Base-by-base conservation (phyloP, 2,329 filamentous ascomycete species). In the Monilinia fructigena region DNA sequence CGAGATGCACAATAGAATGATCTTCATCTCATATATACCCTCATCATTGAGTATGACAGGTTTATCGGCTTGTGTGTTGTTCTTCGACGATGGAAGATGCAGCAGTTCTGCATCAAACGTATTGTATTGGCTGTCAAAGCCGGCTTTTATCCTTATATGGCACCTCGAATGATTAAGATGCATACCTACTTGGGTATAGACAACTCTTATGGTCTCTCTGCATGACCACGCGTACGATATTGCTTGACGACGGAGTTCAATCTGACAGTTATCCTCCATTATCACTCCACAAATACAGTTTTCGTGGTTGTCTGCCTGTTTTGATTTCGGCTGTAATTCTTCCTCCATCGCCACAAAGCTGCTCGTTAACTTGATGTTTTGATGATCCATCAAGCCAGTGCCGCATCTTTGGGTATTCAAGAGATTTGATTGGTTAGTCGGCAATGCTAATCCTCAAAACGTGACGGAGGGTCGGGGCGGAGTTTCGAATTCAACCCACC, bases 271-370 rank as follows among this genome's bases (percentile, higher is more conserved):
- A 23, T 23, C 4, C 31, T 50, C 20, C 38, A n/a, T 4, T 20
- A n/a, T 58, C 40, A 58, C 23, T 56, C 35, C 54, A 56, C n/a
- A n/a, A 40, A 40, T 55, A n/a, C 20, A 40, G 35, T 23, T 55
- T 16, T 55, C 35, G 12, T 56, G 20, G 1, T 40, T 38, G 20
- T 11, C 11, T 8, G 20, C 20, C 11, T 8, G 20, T 23, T 55
- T 40, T 12, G 5, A 38, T 40, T 40, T 10, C 20, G 5, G 4
- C 31, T 23, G 3, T 42, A 40, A 38, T 55, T 12, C 11, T 40
- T 26, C 54, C 23, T 31, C 12, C 14, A 55, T 55, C 4, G 10
- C 4, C 28, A 11, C 23, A 58, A 11, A 20, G 23, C 16, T 7
- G 16, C 35, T 58, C 16, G n/a, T 23, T 12, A 18, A 26, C n/a